Evolutionary conservation across 2,329 filamentous ascomycete species (phyloP).

Genomic region (Xylariales sp.): DNA sequence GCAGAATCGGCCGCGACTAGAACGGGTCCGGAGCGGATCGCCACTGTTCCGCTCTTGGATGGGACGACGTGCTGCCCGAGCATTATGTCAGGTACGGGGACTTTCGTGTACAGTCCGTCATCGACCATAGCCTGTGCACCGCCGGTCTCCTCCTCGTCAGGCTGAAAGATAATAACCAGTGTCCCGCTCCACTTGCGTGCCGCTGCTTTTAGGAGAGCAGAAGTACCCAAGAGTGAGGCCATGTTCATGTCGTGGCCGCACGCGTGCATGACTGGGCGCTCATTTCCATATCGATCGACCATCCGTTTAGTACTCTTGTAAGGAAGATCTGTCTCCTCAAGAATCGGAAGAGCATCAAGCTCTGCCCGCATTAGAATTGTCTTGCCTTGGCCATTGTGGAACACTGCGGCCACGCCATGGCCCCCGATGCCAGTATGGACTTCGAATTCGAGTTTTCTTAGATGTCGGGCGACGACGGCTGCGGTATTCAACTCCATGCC

Average conservation of each 20-base stretch:
- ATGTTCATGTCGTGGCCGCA: slow-evolving; percentile 77
- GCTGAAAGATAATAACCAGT: slow-evolving; percentile 73
- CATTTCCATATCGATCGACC: slow-evolving; percentile 53
- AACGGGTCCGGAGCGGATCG: slow-evolving; percentile 3
- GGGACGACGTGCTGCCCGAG: slow-evolving; percentile 54
- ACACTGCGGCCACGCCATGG: slow-evolving; percentile 42
- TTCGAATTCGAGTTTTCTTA: slow-evolving; percentile 30
- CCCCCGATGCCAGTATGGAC: slow-evolving; percentile 43
- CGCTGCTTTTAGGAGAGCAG: slow-evolving; percentile 59
- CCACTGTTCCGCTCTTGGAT: slow-evolving; percentile 39
- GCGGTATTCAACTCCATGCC: slow-evolving; percentile 41
- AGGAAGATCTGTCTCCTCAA: slow-evolving; percentile 59
- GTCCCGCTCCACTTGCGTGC: slow-evolving; percentile 70
- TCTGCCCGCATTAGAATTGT: slow-evolving; percentile 61
- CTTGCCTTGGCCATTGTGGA: slow-evolving; percentile 38
- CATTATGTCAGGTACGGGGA: slow-evolving; percentile 51
- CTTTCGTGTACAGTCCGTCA: slow-evolving; percentile 49
- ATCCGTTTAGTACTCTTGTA: slow-evolving; percentile 58
- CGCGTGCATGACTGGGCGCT: slow-evolving; percentile 73
- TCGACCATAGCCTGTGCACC: slow-evolving; percentile 63
- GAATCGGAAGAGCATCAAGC: slow-evolving; percentile 61
- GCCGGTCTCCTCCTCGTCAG: slow-evolving; percentile 71
- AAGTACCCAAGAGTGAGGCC: slow-evolving; percentile 65
- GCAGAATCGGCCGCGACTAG: slow-evolving; percentile 38
- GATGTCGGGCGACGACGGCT: slow-evolving; percentile 26